Percentiles rank a stretch among this genome's conserved stretches.
phyloP scores from a whole-genome alignment of 2,329 filamentous ascomycete species.

The Dothistroma pini region DNA sequence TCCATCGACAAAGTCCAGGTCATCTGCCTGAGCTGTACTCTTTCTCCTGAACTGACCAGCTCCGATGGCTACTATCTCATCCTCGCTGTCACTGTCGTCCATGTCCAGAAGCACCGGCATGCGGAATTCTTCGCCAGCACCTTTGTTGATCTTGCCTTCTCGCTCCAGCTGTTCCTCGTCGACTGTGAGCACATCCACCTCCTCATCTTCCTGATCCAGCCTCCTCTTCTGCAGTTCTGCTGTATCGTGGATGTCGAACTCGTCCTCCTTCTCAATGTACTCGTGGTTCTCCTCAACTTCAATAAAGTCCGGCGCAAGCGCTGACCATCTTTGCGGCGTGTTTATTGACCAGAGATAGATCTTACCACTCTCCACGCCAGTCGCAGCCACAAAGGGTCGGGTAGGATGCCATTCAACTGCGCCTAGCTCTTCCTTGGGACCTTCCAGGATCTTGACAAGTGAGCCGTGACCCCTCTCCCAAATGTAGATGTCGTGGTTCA shows the following conservation, averaged over 20 bases:
- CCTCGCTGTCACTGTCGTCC: slow-evolving; percentile 91
- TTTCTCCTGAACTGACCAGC: slow-evolving; percentile 82
- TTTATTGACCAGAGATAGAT: slow-evolving; percentile 97
- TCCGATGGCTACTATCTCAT: slow-evolving; percentile 68
- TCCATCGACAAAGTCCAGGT: slow-evolving; percentile 35
- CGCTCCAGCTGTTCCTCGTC: slow-evolving; percentile 53
- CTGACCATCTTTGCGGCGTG: slow-evolving; percentile 95
- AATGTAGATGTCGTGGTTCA: slow-evolving; percentile 98
- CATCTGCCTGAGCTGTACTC: slow-evolving; percentile 56
- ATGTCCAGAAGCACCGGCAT: slow-evolving; percentile 95
- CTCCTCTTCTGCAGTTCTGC: slow-evolving; percentile 91
- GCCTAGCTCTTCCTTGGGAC: slow-evolving; percentile 92
- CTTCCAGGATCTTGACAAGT: slow-evolving; percentile 93
- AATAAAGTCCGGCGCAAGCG: slow-evolving; percentile 90
- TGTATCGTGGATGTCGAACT: slow-evolving; percentile 95
- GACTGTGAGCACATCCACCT: slow-evolving; percentile 81
- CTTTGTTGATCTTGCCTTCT: slow-evolving; percentile 35
- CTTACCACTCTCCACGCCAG: slow-evolving; percentile 84
- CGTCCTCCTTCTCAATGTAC: slow-evolving; percentile 91
- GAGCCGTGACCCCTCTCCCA: slow-evolving; percentile 95
- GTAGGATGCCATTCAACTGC: slow-evolving; percentile 97
- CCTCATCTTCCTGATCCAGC: slow-evolving; percentile 87
- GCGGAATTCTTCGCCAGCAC: slow-evolving; percentile 62
- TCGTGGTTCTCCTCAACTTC: slow-evolving; percentile 99
- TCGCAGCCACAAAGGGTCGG: slow-evolving; percentile 81